Evolutionary conservation across 2,329 filamentous ascomycete species (phyloP).

Genomic region (Herpomyces periplanetae): DNA sequence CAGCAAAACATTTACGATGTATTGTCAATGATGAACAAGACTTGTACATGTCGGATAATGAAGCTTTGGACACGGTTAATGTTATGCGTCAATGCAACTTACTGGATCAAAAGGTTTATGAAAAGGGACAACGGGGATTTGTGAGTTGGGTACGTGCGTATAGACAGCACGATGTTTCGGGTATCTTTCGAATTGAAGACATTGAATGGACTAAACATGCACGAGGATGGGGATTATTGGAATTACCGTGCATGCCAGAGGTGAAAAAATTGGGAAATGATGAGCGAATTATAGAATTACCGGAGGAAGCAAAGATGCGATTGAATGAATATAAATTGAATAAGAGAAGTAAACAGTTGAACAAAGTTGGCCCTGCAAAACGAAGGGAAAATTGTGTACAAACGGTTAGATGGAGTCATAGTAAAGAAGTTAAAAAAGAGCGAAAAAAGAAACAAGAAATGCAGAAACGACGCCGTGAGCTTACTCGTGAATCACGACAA

Average conservation of each 20-base stretch:
- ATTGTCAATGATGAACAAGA: conserved; percentile 7
- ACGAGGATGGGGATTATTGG: conserved; percentile 45
- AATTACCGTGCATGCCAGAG: conserved; percentile 77
- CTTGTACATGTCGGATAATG: conserved; percentile 13
- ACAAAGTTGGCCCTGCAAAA: too few species aligned
- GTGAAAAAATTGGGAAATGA: conserved; percentile 12
- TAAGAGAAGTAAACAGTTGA: too few species aligned
- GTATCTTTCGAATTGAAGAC: conserved; percentile 49
- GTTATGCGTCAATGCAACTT: conserved; percentile 18
- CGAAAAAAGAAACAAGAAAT: too few species aligned
- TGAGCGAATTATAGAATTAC: too few species aligned
- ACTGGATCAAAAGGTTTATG: conserved; percentile 25
- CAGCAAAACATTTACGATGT: conserved; percentile 20
- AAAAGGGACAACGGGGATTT: conserved; percentile 64
- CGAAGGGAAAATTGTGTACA: too few species aligned
- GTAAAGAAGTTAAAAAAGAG: too few species aligned
- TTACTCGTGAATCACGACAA: too few species aligned
- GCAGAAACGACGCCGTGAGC: too few species aligned
- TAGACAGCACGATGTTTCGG: conserved; percentile 53
- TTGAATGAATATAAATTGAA: too few species aligned
- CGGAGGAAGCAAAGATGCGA: too few species aligned
- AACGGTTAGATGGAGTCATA: too few species aligned
- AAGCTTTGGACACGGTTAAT: conserved; percentile 17
- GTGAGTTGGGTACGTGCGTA: conserved; percentile 79
- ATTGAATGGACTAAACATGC: conserved; percentile 54